Percentiles rank a stretch among this genome's conserved stretches.
Evolutionary conservation across 1,284 basidiomycete genomes (phyloP).

Genomic region (Cryptococcus hybrid): DNA sequence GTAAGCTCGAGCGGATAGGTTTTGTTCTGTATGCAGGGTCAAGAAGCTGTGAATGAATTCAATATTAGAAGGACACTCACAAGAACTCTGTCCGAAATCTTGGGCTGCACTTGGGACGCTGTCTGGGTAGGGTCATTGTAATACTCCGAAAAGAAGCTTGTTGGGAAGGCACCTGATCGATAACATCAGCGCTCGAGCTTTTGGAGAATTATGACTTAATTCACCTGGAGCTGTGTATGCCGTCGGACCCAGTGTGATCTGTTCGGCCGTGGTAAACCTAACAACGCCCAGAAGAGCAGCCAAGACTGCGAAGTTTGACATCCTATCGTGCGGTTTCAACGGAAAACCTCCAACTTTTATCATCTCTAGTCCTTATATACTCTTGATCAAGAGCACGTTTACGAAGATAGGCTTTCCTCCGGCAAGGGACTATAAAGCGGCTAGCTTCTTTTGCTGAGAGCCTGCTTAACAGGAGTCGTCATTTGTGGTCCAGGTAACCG

Average conservation of each 20-base stretch:
- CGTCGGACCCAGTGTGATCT: conserved; percentile 10
- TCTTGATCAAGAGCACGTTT: not conserved
- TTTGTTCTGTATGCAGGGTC: conserved; percentile 47
- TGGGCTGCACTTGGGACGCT: conserved; percentile 64
- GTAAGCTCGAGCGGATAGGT: conserved; percentile 57
- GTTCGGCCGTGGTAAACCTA: not conserved
- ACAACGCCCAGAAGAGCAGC: not conserved
- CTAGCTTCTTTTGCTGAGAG: too few species aligned
- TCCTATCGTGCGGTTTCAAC: not conserved
- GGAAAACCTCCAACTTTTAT: not conserved
- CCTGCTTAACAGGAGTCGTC: not conserved
- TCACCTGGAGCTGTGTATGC: conserved; percentile 15
- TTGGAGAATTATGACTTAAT: not conserved
- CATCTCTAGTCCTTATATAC: too few species aligned
- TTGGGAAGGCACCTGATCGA: conserved; percentile 33
- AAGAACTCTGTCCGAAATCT: conserved; percentile 63
- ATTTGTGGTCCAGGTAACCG: too few species aligned
- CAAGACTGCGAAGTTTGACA: not conserved
- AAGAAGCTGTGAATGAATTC: not conserved
- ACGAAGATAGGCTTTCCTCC: not conserved
- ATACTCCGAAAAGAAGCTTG: conserved; percentile 51
- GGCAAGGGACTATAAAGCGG: too few species aligned
- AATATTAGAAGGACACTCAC: conserved; percentile 4
- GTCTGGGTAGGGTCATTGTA: conserved; percentile 70
- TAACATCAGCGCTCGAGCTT: too few species aligned